Conservation (phyloP, 805 yeast species). For the Candida silvatica region DNA sequence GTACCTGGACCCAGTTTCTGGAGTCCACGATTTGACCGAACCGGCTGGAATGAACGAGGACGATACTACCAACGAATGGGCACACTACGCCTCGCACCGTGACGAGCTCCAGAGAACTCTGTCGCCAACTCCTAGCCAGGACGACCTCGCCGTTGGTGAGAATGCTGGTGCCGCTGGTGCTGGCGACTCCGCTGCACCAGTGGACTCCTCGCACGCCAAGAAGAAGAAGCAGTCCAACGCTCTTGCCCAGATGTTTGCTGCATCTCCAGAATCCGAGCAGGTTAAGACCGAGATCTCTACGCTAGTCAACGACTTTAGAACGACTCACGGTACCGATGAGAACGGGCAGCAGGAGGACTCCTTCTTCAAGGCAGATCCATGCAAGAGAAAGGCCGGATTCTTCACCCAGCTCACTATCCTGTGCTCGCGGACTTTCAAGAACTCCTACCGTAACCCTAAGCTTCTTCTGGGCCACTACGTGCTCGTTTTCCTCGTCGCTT, state of each 20-base stretch:
- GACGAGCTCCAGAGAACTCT: constrained; percentile 45
- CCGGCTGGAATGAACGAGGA: constrained; percentile 21
- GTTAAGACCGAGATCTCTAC: constrained; percentile 29
- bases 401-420: constrained; percentile 62
- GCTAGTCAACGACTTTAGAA: constrained; percentile 9
- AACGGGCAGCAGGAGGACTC: constrained; percentile 12
- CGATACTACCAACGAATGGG: constrained; percentile 77
- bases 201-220: constrained; percentile 3
- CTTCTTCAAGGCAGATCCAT: constrained; percentile 22
- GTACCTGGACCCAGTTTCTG: constrained; percentile 9
- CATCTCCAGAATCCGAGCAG: constrained; percentile 31
- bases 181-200: too few relatives aligned
- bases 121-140: not conserved
- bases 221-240: not conserved
- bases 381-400: constrained; percentile 46
- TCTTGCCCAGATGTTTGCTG: constrained; percentile 15
- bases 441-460: constrained; percentile 86
- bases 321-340: constrained; percentile 2
- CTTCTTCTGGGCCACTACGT: constrained; percentile 79
- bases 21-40: constrained; percentile 8
- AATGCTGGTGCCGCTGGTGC: too few relatives aligned
- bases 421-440: constrained; percentile 83
- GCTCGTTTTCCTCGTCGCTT: constrained; percentile 66
- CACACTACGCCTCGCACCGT: constrained; percentile 72
- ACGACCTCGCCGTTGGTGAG: not conserved